phyloP scores from a whole-genome alignment of 345 rosid genomes.

The Noccaea caerulescens region DNA sequence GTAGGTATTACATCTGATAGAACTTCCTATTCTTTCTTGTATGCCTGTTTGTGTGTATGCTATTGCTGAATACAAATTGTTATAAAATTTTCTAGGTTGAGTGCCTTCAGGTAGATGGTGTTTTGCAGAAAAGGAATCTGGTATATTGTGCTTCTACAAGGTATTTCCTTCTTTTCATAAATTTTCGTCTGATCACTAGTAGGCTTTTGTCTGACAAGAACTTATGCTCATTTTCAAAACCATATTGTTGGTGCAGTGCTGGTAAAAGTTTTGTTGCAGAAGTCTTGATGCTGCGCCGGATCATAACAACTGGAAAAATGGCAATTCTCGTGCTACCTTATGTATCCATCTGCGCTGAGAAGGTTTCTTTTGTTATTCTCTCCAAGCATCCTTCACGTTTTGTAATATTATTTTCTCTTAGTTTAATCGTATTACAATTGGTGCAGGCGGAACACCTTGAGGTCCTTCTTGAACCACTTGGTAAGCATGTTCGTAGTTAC shows the following conservation, averaged over 20 bases:
- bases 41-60: constrained; percentile 18
- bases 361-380: constrained; percentile 55
- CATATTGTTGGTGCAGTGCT: constrained; percentile 58
- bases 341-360: constrained; percentile 93
- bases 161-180: constrained; percentile 46
- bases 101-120: constrained; percentile 97
- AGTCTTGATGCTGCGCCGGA: constrained; percentile 90
- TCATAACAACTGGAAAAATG: constrained; percentile 77
- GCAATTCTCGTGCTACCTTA: constrained; percentile 96
- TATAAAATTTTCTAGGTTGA: constrained; percentile 64
- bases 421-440: constrained; percentile 22
- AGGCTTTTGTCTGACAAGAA: constrained; percentile 22
- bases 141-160: constrained; percentile 98
- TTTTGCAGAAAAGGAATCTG: constrained; percentile 81
- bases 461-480: constrained; percentile 86
- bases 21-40: constrained; percentile 14
- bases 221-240: constrained; percentile 25
- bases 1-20: constrained; percentile 2
- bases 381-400: constrained; percentile 25
- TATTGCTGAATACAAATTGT: constrained; percentile 34
- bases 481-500: constrained; percentile 89
- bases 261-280: constrained; percentile 99
- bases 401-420: constrained; percentile 22
- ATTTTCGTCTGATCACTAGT: constrained; percentile 12
- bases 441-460: constrained; percentile 94